Base-by-base conservation (phyloP, 140 eudicot genomes). In the Stevia rebaudiana region DNA sequence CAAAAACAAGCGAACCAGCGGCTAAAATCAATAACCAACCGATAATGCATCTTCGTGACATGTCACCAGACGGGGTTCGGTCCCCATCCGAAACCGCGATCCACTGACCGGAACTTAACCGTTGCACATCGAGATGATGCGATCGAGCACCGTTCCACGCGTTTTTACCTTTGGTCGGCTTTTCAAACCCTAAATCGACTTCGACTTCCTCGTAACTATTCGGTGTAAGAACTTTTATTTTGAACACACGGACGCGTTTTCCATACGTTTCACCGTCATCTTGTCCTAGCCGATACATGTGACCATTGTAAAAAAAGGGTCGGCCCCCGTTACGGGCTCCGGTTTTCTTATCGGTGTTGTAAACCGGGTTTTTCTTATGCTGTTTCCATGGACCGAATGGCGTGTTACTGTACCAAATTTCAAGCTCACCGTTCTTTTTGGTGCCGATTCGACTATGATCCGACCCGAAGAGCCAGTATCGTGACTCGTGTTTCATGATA, bases 241-340 rank as follows among this genome's bases (percentile, higher is more conserved):
- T 80, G 77, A 82, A 91, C 16, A 78, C 69, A 33, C 86, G 91
- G n/a, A 84, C 74, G 11, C 87, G 83, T 55, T 44, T 77, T 23
- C 81, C 81, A 4, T 77, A 77, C 0, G 81, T 77, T 12, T 77
- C 74, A 0, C 78, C 74, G 1, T 77, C 82, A 71, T 91, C 98
- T 77, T 91, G 98, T 24, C 98, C 95, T 0, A 72, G 8, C 6
- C 98, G 90, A 39, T 91, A 87, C 3, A 91, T 73, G 37, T 77
- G 23, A 0, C 87, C 91, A 0, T 87, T 72, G 68, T 82, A 81
- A 9, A 67, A 62, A 43, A 91, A 87, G 4, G 98, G 98, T 59
- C 98, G 76, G 24, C 98, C 96, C 24, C 96, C 98, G 28, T 87
- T 91, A 16, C 98, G 75, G 8, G 96, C 91, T 19, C 96, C 96